These are phyloP conservation scores for Wickerhamiella alocasiicola DNA, from an alignment of 805 yeast genomes.

Conservation along the genomic window DNA sequence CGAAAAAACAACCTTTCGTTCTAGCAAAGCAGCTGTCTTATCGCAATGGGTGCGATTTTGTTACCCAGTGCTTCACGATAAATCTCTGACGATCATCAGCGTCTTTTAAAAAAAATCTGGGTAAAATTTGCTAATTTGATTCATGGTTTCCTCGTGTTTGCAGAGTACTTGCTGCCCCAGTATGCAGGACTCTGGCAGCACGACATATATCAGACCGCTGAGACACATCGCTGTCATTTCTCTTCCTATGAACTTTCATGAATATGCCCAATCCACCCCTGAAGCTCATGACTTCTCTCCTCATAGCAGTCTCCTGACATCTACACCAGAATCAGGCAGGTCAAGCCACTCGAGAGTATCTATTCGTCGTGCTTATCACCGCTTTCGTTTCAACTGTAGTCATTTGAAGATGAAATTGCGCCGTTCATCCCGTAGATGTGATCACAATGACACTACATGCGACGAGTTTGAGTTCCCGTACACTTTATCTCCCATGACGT, in stretches of 20 bases:
- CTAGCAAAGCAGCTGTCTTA: too few species aligned
- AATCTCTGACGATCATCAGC: too few species aligned
- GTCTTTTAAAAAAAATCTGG: too few species aligned
- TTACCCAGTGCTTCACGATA: too few species aligned
- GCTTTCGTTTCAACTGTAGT: background rate
- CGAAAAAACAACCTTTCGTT: too few species aligned
- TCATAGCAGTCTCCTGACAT: background rate
- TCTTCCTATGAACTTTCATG: constrained; percentile 5
- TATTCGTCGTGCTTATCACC: constrained; percentile 3
- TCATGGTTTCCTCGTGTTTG: too few species aligned
- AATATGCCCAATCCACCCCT: background rate
- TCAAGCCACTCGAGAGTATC: background rate
- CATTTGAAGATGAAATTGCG: background rate
- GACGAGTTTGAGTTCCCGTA: constrained; percentile 6
- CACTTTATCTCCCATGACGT: background rate
- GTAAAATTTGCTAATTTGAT: too few species aligned
- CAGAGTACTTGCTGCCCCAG: too few species aligned
- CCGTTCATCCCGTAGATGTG: background rate
- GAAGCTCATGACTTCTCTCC: constrained; percentile 1
- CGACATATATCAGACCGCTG: constrained; percentile 38
- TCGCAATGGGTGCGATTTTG: too few species aligned
- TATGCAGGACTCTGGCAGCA: too few species aligned
- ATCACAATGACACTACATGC: constrained; percentile 1
- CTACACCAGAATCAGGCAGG: background rate
- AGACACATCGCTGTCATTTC: background rate